phyloP scores from a whole-genome alignment of 192 early-diverging fungal species.

The Rhizophagus clarus region DNA sequence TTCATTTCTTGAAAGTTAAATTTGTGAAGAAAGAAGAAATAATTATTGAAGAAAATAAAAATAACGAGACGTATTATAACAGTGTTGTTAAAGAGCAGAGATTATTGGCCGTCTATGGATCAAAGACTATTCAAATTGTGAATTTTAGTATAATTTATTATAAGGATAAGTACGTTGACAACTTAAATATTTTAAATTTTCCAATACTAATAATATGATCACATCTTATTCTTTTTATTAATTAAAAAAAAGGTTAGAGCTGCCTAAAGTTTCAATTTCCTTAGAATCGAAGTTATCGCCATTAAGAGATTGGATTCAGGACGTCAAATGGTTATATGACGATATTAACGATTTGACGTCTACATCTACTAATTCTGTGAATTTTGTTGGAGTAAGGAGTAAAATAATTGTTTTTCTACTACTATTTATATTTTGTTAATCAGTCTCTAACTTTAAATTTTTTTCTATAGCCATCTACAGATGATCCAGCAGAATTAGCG shows the following conservation, averaged over 20 bases:
- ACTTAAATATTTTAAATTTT: neutral
- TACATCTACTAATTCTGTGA: neutral
- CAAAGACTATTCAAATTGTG: constrained; percentile 48
- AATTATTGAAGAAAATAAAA: neutral
- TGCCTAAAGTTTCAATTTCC: constrained; percentile 26
- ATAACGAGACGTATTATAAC: neutral
- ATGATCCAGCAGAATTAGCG: neutral
- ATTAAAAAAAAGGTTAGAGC: neutral
- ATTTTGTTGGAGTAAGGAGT: neutral
- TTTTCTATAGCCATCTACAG: neutral
- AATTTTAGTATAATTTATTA: constrained; percentile 13
- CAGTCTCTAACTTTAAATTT: neutral
- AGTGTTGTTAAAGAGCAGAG: neutral
- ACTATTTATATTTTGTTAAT: neutral
- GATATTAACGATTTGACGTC: neutral
- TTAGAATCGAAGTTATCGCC: constrained; percentile 41
- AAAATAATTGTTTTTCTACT: neutral
- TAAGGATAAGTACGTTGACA: neutral
- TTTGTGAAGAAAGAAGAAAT: neutral
- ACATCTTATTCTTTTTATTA: too few relatives aligned
- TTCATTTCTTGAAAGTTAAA: neutral
- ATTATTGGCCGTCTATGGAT: constrained; percentile 49
- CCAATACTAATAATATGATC: too few relatives aligned
- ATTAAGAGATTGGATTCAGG: constrained; percentile 78
- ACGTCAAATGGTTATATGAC: constrained; percentile 66